Conservation (phyloP, 768 basidiomycete species). For the Psilocybe subaeruginosa region DNA sequence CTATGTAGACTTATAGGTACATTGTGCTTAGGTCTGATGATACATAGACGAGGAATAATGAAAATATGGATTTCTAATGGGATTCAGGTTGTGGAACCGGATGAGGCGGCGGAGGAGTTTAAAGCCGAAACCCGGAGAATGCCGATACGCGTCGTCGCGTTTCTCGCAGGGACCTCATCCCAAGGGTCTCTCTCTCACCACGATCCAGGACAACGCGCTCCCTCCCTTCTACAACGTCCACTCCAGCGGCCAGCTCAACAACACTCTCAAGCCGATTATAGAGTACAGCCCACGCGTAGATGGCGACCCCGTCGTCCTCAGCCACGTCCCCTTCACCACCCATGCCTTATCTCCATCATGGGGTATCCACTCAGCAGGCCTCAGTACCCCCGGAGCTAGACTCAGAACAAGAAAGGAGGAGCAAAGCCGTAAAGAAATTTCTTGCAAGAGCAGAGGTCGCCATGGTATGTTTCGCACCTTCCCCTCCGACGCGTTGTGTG, state of each 20-base stretch:
- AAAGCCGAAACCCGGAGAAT: slow-evolving; percentile 48
- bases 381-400: slow-evolving; percentile 37
- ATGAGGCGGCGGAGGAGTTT: slow-evolving; percentile 32
- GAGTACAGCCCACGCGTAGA: slow-evolving; percentile 45
- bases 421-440: slow-evolving; percentile 75
- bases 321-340: slow-evolving; percentile 84
- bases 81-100: slow-evolving; percentile 21
- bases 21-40: not conserved
- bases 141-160: slow-evolving; percentile 60
- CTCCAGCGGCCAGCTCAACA: slow-evolving; percentile 32
- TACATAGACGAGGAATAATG: slow-evolving; percentile 9
- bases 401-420: slow-evolving; percentile 59
- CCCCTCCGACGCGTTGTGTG: slow-evolving; percentile 51
- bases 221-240: slow-evolving; percentile 30
- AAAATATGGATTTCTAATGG: slow-evolving; percentile 4
- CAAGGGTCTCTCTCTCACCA: slow-evolving; percentile 34
- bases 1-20: slow-evolving; percentile 5
- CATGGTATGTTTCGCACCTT: slow-evolving; percentile 59
- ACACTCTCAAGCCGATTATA: slow-evolving; percentile 33
- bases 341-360: slow-evolving; percentile 59
- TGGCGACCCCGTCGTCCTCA: slow-evolving; percentile 83
- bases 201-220: slow-evolving; percentile 28
- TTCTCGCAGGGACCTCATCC: slow-evolving; percentile 38
- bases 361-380: slow-evolving; percentile 40
- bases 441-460: slow-evolving; percentile 79